phyloP scores from a whole-genome alignment of 2,329 filamentous ascomycete genomes.

The Exophiala lecanii-corni region DNA sequence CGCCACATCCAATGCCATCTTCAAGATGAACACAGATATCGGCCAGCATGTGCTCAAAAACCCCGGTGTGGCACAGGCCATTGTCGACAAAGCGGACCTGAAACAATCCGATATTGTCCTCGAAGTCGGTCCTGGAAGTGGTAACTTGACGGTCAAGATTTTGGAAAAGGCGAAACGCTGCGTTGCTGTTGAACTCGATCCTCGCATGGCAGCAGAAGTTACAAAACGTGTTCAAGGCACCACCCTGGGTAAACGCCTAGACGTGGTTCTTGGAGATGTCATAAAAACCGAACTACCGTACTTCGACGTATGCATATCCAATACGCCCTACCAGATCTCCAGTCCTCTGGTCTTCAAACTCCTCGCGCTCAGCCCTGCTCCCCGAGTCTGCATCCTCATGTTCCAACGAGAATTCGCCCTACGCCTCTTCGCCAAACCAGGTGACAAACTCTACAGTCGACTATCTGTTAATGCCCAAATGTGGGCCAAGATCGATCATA shows the following conservation, averaged over 20 bases:
- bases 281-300: slow-evolving; percentile 79
- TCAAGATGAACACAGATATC: slow-evolving; percentile 93
- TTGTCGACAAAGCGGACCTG: slow-evolving; percentile 79
- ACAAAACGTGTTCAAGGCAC: slow-evolving; percentile 91
- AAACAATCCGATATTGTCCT: slow-evolving; percentile 88
- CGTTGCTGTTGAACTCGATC: slow-evolving; percentile 87
- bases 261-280: slow-evolving; percentile 85
- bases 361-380: slow-evolving; percentile 73
- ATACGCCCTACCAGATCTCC: slow-evolving; percentile 77
- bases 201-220: slow-evolving; percentile 92
- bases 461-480: slow-evolving; percentile 91
- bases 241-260: slow-evolving; percentile 74
- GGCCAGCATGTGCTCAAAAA: slow-evolving; percentile 93
- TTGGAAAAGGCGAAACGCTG: slow-evolving; percentile 79
- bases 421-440: slow-evolving; percentile 79
- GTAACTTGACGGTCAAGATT: slow-evolving; percentile 84
- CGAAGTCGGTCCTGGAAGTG: slow-evolving; percentile 86
- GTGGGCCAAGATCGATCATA: slow-evolving; percentile 66
- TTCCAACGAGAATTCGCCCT: slow-evolving; percentile 94
- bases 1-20: slow-evolving; percentile 70
- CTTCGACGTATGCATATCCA: slow-evolving; percentile 80
- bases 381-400: slow-evolving; percentile 84
- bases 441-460: slow-evolving; percentile 85
- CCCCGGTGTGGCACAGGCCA: slow-evolving; percentile 74
- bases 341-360: slow-evolving; percentile 89